Conservation (phyloP, 1,284 basidiomycete species). For the Heterobasidion irregulare region DNA sequence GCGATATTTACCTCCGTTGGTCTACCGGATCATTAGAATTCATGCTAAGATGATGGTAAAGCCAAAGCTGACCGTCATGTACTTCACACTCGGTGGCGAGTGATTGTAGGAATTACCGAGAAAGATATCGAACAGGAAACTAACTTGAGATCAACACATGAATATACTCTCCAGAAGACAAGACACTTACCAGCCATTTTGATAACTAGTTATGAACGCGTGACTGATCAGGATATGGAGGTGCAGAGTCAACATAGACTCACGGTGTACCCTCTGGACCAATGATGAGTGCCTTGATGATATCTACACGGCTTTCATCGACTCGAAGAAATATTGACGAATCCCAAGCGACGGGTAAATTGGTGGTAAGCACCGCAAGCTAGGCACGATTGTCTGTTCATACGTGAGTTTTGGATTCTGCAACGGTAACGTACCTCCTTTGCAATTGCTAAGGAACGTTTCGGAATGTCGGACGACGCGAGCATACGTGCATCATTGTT, state of each 20-base stretch:
- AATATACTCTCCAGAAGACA: not conserved
- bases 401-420: not conserved
- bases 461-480: conserved; percentile 73
- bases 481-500: conserved; percentile 76
- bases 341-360: conserved; percentile 83
- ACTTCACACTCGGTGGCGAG: conserved; percentile 76
- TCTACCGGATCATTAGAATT: conserved; percentile 35
- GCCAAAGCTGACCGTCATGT: conserved; percentile 68
- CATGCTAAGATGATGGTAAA: not conserved
- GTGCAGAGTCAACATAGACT: conserved; percentile 23
- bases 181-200: conserved; percentile 67
- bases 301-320: conserved; percentile 81
- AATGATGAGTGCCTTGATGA: conserved; percentile 85
- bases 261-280: conserved; percentile 89
- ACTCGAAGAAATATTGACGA: conserved; percentile 85
- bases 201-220: conserved; percentile 41
- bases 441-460: conserved; percentile 83
- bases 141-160: conserved; percentile 18
- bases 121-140: conserved; percentile 85
- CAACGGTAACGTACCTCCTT: conserved; percentile 57
- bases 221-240: conserved; percentile 2
- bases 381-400: conserved; percentile 21
- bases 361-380: conserved; percentile 85
- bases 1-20: conserved; percentile 80
- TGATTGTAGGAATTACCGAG: conserved; percentile 78